Percentiles rank a stretch among this genome's conserved stretches.
These are phyloP conservation scores for Nicotiana rustica DNA, from an alignment of 305 asterid species.

Conservation along the genomic window DNA sequence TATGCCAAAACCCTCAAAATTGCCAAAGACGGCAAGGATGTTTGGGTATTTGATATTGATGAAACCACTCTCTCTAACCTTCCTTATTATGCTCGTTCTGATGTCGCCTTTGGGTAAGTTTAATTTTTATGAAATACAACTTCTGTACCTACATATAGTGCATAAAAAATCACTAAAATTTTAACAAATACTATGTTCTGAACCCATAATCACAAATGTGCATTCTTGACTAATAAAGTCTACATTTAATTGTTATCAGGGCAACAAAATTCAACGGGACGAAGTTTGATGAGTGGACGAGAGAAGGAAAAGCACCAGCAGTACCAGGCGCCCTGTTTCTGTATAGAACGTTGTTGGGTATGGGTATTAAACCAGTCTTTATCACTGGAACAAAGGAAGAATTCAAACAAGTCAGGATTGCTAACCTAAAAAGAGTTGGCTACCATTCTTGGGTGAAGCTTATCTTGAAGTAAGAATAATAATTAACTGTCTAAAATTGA, in stretches of 20 bases:
- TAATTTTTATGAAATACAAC: no score
- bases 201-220: no score
- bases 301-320: slow-evolving; percentile 46
- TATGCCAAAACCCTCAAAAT: slow-evolving; percentile 40
- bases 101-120: slow-evolving; percentile 49
- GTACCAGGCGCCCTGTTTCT: slow-evolving; percentile 37
- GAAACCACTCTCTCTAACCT: slow-evolving; percentile 50
- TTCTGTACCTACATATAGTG: no score
- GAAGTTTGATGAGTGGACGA: slow-evolving; percentile 43
- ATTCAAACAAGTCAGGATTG: slow-evolving; percentile 31
- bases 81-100: slow-evolving; percentile 50
- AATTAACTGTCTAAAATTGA: not conserved
- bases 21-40: slow-evolving; percentile 36
- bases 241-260: slow-evolving; percentile 6
- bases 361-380: slow-evolving; percentile 48
- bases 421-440: slow-evolving; percentile 41
- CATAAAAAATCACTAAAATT: no score
- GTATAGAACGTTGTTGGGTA: slow-evolving; percentile 31
- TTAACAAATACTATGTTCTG: no score
- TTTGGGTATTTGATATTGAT: slow-evolving; percentile 54
- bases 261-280: slow-evolving; percentile 36
- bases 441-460: slow-evolving; percentile 44
- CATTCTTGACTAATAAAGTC: not conserved
- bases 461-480: slow-evolving; percentile 42
- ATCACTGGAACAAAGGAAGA: slow-evolving; percentile 41